Conservation (phyloP, 148 eudicot species). For the Amaranthus cruentus region DNA sequence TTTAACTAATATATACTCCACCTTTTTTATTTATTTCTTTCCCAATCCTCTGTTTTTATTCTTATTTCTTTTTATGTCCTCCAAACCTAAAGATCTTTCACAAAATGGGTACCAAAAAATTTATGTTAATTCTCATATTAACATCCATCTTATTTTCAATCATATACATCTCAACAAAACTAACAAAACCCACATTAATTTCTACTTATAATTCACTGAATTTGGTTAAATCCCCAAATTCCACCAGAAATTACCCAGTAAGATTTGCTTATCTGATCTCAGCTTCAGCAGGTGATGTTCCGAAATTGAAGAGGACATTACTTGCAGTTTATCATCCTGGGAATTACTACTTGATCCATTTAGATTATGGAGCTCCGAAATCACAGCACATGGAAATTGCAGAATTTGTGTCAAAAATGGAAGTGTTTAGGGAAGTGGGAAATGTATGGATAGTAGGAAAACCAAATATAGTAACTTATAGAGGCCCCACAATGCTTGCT, state of each 20-base stretch:
- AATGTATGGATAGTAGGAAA: constrained; percentile 89
- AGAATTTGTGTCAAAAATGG: constrained; percentile 41
- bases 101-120: constrained; percentile 46
- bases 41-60: background rate
- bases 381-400: constrained; percentile 56
- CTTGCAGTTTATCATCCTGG: constrained; percentile 78
- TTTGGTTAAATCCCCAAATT: constrained; percentile 18
- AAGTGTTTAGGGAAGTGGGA: constrained; percentile 49
- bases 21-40: background rate
- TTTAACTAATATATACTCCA: background rate
- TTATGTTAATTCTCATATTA: constrained; percentile 40
- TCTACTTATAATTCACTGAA: constrained; percentile 23
- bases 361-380: constrained; percentile 59
- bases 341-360: constrained; percentile 68
- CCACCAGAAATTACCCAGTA: constrained; percentile 39
- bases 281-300: constrained; percentile 61
- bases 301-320: constrained; percentile 53
- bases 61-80: background rate
- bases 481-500: constrained; percentile 92
- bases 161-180: constrained; percentile 44
- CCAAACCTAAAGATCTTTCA: background rate
- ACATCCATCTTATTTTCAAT: constrained; percentile 43
- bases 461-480: constrained; percentile 69
- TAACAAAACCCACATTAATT: constrained; percentile 27
- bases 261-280: constrained; percentile 90